phyloP scores from a whole-genome alignment of 2,329 filamentous ascomycete species.

The Diplocarpon rosae region DNA sequence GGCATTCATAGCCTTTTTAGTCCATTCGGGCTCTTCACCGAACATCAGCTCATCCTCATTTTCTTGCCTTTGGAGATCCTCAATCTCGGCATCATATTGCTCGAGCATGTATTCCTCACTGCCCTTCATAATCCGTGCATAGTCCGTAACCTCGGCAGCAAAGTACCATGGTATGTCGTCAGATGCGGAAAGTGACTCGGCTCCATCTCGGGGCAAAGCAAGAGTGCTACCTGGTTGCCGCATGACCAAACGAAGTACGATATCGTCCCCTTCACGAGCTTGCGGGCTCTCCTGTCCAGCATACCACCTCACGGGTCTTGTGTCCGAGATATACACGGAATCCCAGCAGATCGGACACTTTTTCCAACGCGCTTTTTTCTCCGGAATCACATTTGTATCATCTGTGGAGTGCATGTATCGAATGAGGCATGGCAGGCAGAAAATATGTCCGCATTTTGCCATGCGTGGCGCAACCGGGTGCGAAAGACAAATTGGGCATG shows the following conservation, averaged over 20 bases:
- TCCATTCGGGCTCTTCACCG: constrained; percentile 88
- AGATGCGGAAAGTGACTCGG: constrained; percentile 54
- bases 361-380: constrained; percentile 72
- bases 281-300: constrained; percentile 73
- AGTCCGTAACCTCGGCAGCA: constrained; percentile 87
- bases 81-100: constrained; percentile 71
- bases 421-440: constrained; percentile 85
- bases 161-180: constrained; percentile 92
- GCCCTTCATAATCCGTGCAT: constrained; percentile 90
- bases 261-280: constrained; percentile 75
- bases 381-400: constrained; percentile 46
- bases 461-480: constrained; percentile 89
- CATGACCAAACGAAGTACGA: constrained; percentile 78
- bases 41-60: constrained; percentile 87
- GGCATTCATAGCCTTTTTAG: constrained; percentile 66
- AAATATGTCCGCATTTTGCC: constrained; percentile 95
- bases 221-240: constrained; percentile 71
- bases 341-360: constrained; percentile 97
- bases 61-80: constrained; percentile 63
- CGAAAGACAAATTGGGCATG: constrained; percentile 90
- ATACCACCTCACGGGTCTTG: constrained; percentile 82
- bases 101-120: constrained; percentile 76
- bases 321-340: constrained; percentile 82
- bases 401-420: constrained; percentile 87
- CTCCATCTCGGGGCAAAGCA: constrained; percentile 71